These are phyloP conservation scores for Gossypium gossypioides DNA, from an alignment of 441 rosid species.

Conservation along the genomic window DNA sequence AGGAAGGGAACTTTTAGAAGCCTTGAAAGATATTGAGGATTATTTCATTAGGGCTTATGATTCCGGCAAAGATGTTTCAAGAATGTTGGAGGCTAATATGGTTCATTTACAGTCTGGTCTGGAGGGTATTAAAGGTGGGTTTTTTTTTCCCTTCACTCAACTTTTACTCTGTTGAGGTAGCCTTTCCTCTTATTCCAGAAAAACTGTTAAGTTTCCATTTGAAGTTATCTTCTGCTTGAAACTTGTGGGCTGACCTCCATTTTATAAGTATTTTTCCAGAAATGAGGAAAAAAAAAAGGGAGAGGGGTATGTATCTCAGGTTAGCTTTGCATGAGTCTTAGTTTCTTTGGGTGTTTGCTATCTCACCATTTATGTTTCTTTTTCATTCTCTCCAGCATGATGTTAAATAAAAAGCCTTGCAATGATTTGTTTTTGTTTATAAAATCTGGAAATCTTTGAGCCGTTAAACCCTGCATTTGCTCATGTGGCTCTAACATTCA, in stretches of 20 bases:
- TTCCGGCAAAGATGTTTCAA: slow-evolving; percentile 66
- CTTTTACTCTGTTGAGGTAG: background rate
- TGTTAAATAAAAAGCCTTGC: background rate
- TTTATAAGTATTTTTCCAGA: background rate
- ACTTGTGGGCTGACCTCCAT: background rate
- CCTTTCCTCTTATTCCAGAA: background rate
- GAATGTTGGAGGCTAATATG: slow-evolving; percentile 61
- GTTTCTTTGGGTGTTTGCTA: background rate
- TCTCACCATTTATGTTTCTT: background rate
- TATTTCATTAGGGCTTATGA: slow-evolving; percentile 65
- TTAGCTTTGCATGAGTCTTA: background rate
- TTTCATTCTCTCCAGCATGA: background rate
- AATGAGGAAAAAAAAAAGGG: background rate
- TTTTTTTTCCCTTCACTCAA: background rate
- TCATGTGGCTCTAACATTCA: slow-evolving; percentile 6
- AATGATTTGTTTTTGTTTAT: background rate
- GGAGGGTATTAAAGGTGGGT: slow-evolving; percentile 57
- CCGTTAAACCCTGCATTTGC: background rate
- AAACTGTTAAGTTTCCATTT: background rate
- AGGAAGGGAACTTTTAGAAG: slow-evolving; percentile 65
- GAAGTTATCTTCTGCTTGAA: background rate
- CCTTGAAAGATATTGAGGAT: slow-evolving; percentile 57
- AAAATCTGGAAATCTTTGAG: background rate
- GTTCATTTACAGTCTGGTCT: slow-evolving; percentile 43
- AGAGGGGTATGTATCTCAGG: no score